phyloP scores from a whole-genome alignment of 208 protist genomes.

The Blastocrithidia nonstop region DNA sequence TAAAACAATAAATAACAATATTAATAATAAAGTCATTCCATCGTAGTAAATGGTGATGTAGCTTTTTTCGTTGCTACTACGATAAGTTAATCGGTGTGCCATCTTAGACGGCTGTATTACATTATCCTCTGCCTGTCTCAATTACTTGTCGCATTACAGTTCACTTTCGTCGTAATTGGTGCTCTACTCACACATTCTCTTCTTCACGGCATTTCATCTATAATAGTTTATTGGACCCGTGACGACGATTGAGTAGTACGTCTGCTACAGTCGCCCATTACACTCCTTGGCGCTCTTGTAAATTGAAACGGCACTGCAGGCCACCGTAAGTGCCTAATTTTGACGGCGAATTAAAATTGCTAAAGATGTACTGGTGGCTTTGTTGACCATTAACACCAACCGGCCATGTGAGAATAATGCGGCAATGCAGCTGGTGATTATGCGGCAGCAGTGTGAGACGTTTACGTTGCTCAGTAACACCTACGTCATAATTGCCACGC shows the following conservation, averaged over 20 bases:
- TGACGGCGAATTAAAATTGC: slow-evolving; percentile 67
- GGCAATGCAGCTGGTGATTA: slow-evolving; percentile 46
- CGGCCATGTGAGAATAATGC: slow-evolving; percentile 35
- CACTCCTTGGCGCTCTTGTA: slow-evolving; percentile 53
- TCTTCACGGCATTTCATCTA: slow-evolving; percentile 65
- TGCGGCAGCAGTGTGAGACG: slow-evolving; percentile 58
- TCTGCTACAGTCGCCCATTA: slow-evolving; percentile 58
- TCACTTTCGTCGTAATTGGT: slow-evolving; percentile 32
- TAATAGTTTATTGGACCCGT: slow-evolving; percentile 69
- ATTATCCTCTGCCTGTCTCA: slow-evolving; percentile 68
- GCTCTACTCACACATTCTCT: slow-evolving; percentile 64
- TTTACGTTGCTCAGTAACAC: slow-evolving; percentile 53
- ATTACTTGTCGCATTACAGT: slow-evolving; percentile 72
- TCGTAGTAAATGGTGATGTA: slow-evolving; percentile 46
- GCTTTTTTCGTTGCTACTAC: slow-evolving; percentile 56
- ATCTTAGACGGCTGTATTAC: slow-evolving; percentile 57
- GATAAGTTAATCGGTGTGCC: slow-evolving; percentile 62
- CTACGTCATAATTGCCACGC: slow-evolving; percentile 75
- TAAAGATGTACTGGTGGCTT: slow-evolving; percentile 54
- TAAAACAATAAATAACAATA: too few relatives aligned
- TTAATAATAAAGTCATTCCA: too few relatives aligned
- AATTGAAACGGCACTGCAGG: slow-evolving; percentile 74
- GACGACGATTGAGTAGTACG: slow-evolving; percentile 72
- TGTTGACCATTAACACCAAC: slow-evolving; percentile 53
- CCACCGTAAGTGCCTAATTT: slow-evolving; percentile 49